A percentile compares a stretch with the other conserved stretches of the same genome.
phyloP scores from a whole-genome alignment of 2,329 filamentous ascomycete genomes.

The Pyricularia sp. region DNA sequence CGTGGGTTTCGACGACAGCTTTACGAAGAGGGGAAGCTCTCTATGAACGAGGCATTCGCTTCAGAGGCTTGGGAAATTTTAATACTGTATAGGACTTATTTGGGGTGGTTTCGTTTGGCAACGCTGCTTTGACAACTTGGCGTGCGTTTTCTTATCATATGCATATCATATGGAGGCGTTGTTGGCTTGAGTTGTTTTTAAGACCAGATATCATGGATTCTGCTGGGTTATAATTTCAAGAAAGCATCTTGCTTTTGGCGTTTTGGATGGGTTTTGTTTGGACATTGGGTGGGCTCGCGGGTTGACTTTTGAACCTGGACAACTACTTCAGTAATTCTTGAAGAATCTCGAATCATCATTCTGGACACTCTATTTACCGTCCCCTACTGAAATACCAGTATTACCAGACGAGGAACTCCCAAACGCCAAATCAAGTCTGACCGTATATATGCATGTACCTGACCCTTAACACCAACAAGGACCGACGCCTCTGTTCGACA shows the following conservation, averaged over 20 bases:
- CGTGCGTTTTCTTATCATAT: neutral
- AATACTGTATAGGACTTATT: neutral
- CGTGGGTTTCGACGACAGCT: conserved; percentile 15
- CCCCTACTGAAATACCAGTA: neutral
- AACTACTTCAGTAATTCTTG: neutral
- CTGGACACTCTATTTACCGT: neutral
- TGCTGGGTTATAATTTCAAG: neutral
- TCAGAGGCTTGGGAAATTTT: neutral
- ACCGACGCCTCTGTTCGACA: neutral
- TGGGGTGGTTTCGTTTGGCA: neutral
- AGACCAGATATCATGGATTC: neutral
- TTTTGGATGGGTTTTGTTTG: neutral
- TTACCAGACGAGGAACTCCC: neutral
- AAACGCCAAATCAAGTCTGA: neutral
- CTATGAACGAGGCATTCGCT: conserved; percentile 16
- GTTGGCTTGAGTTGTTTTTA: neutral
- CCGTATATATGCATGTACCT: neutral
- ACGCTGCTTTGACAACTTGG: neutral
- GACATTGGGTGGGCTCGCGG: neutral
- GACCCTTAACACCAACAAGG: neutral
- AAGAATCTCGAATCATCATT: neutral
- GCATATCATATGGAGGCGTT: neutral
- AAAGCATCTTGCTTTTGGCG: neutral
- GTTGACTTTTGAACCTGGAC: neutral
- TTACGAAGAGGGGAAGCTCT: conserved; percentile 27